A percentile compares a stretch with the other conserved stretches of the same genome.
These are phyloP conservation scores for Radiomyces spectabilis DNA, from an alignment of 192 early-diverging fungal species.

Conservation along the genomic window DNA sequence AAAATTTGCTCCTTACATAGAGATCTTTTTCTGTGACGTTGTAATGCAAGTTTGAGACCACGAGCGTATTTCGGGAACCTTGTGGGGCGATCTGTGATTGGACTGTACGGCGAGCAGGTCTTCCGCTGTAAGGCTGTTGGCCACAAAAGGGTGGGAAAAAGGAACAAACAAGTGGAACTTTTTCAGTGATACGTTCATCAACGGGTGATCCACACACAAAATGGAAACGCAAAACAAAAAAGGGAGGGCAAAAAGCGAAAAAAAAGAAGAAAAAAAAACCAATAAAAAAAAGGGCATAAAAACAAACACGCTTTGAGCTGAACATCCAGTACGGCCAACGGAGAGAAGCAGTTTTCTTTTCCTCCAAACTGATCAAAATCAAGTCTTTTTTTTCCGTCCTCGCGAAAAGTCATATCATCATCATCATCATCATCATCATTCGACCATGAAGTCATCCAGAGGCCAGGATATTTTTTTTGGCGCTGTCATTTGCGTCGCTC, in stretches of 20 bases:
- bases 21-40: conserved; percentile 50
- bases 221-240: conserved; percentile 1
- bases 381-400: not conserved
- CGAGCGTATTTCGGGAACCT: not conserved
- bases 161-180: no score
- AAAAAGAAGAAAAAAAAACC: not conserved
- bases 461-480: no score
- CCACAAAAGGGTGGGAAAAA: not conserved
- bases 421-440: not conserved
- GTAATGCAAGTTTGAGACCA: conserved; percentile 37
- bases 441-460: not conserved
- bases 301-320: not conserved
- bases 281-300: not conserved
- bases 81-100: not conserved
- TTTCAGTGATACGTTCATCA: no score
- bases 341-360: not conserved
- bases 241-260: not conserved
- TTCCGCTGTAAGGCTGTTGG: not conserved
- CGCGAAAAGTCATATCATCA: not conserved
- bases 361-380: not conserved
- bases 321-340: not conserved
- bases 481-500: no score
- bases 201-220: no score
- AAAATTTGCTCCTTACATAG: conserved; percentile 26
- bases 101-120: not conserved